Evolutionary conservation across 2,329 filamentous ascomycete genomes (phyloP).

Genomic region (Aschersonia sp.): DNA sequence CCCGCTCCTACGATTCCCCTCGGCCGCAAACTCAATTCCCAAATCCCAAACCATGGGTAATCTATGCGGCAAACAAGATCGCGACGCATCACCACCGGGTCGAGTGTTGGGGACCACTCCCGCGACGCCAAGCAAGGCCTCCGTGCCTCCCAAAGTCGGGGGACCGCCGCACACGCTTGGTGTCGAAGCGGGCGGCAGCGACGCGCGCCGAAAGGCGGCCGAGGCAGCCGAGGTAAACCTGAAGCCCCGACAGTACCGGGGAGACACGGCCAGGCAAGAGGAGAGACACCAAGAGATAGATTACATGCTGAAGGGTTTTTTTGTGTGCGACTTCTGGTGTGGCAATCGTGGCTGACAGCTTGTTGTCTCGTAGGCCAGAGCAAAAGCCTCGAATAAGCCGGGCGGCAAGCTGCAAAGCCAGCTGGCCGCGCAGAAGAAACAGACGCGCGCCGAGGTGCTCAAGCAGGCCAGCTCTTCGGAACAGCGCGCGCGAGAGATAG

Average conservation of each 20-base stretch:
- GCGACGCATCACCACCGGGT: slow-evolving; percentile 53
- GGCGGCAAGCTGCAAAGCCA: slow-evolving; percentile 55
- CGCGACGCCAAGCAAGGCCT: slow-evolving; percentile 28
- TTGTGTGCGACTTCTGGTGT: no score
- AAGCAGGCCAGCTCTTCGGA: slow-evolving; percentile 55
- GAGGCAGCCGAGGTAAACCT: slow-evolving; percentile 63
- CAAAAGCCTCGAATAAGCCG: slow-evolving; percentile 37
- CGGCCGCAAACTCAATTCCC: not conserved
- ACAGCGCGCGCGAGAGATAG: slow-evolving; percentile 49
- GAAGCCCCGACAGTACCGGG: no score
- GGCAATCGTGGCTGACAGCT: not conserved
- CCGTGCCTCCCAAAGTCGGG: slow-evolving; percentile 36
- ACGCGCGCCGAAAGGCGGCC: slow-evolving; percentile 61
- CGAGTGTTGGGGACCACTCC: slow-evolving; percentile 46
- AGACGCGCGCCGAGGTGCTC: slow-evolving; percentile 54
- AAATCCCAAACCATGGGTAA: slow-evolving; percentile 56
- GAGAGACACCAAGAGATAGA: no score
- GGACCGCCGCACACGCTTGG: slow-evolving; percentile 52
- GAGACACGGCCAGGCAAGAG: not conserved
- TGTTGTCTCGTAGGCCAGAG: slow-evolving; percentile 42
- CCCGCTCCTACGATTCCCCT: no score
- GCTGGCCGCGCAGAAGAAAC: slow-evolving; percentile 60
- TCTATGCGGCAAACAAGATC: slow-evolving; percentile 65
- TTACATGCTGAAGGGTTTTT: no score
- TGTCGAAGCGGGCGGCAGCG: slow-evolving; percentile 17